Percentiles rank a stretch among this genome's conserved stretches.
Conservation (phyloP, 352 stramenopile species). For the Phytophthora agathidicida region DNA sequence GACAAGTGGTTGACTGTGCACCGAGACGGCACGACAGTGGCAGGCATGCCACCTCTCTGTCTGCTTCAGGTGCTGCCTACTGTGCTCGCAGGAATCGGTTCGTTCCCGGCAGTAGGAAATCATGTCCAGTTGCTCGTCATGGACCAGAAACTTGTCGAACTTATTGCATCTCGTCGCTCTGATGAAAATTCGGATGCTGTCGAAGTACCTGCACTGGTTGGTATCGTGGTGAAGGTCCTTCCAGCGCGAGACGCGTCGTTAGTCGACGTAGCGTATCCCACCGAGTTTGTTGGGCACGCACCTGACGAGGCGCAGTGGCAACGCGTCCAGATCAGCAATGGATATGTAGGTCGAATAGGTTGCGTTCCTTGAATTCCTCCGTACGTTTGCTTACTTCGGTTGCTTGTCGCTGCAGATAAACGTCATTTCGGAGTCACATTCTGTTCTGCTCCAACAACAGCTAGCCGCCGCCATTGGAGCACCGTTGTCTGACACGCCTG, state of each 20-base stretch:
- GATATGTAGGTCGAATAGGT: conserved; percentile 42
- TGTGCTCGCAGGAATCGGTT: conserved; percentile 39
- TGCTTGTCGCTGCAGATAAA: conserved; percentile 19
- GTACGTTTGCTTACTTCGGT: conserved; percentile 7
- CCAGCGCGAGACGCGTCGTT: conserved; percentile 53
- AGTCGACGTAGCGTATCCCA: conserved; percentile 52
- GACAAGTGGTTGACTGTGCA: conserved; percentile 54
- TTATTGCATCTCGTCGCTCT: conserved; percentile 7
- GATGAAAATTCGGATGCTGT: neutral
- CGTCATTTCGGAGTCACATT: conserved; percentile 26
- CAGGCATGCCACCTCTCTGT: conserved; percentile 27
- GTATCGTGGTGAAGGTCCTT: conserved; percentile 46
- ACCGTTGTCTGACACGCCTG: neutral
- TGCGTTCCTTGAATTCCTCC: no score
- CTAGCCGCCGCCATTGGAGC: conserved; percentile 3
- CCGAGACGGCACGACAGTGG: conserved; percentile 1
- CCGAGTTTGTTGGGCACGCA: conserved; percentile 3
- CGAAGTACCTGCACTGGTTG: conserved; percentile 27
- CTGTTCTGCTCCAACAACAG: conserved; percentile 15
- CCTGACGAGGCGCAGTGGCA: conserved; percentile 23
- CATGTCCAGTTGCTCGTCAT: conserved; percentile 39
- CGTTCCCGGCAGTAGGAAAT: conserved; percentile 39
- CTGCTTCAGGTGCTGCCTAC: conserved; percentile 32
- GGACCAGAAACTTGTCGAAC: conserved; percentile 10
- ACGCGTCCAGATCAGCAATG: conserved; percentile 54